phyloP scores from a whole-genome alignment of 2,329 filamentous ascomycete species.

The Macrophomina pseudophaseolina region DNA sequence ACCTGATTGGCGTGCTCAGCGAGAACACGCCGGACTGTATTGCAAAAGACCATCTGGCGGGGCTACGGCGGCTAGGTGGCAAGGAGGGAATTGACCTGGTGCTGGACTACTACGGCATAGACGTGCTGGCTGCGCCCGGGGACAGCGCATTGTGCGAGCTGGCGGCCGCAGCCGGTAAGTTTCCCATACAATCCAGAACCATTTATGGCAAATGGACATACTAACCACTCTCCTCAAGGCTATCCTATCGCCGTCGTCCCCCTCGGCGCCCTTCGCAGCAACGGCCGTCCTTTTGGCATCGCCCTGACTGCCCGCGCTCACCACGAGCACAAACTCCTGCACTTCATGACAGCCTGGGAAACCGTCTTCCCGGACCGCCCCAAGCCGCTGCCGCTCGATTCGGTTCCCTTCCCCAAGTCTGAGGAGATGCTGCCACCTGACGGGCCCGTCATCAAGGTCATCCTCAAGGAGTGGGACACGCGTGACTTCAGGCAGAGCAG shows the following conservation, averaged over 20 bases:
- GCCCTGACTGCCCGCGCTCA: conserved; percentile 39
- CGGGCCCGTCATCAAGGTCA: conserved; percentile 24
- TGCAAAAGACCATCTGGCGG: conserved; percentile 34
- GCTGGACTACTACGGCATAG: conserved; percentile 37
- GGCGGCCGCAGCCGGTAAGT: conserved; percentile 37
- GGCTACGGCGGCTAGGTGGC: conserved; percentile 38
- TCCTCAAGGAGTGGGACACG: conserved; percentile 27
- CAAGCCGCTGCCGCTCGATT: conserved; percentile 39
- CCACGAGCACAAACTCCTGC: conserved; percentile 40
- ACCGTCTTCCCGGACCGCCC: conserved; percentile 38
- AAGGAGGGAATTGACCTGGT: conserved; percentile 41
- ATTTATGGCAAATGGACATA: neutral
- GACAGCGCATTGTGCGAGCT: conserved; percentile 43
- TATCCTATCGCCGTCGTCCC: conserved; percentile 44
- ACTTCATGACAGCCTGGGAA: conserved; percentile 45
- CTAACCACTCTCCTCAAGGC: conserved; percentile 27
- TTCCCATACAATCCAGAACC: neutral
- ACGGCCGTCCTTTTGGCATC: conserved; percentile 44
- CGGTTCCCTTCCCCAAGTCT: conserved; percentile 36
- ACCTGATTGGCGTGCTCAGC: conserved; percentile 41
- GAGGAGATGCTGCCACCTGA: conserved; percentile 34
- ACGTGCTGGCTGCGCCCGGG: conserved; percentile 42
- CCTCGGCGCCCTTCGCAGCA: conserved; percentile 40
- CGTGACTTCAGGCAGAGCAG: conserved; percentile 25
- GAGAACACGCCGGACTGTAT: conserved; percentile 28